Evolutionary conservation across 768 basidiomycete species (phyloP).

Genomic region (Mycena belliarum): DNA sequence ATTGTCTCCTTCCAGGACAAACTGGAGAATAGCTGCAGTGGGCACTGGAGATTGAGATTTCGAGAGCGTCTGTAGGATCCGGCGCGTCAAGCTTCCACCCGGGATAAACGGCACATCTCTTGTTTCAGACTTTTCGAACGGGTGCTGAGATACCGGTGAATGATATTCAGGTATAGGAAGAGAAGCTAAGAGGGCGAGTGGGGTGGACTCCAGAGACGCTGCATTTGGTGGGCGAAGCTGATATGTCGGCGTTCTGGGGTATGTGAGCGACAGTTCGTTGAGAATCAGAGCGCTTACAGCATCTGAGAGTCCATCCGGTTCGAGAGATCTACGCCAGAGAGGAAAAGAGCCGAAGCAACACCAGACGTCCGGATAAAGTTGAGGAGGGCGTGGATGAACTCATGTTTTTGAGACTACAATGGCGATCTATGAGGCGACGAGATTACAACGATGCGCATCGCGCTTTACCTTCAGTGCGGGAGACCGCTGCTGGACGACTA

Average conservation of each 20-base stretch:
- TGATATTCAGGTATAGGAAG: conserved; percentile 58
- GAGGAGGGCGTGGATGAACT: conserved; percentile 59
- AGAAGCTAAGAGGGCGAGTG: conserved; percentile 42
- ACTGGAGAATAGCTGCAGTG: conserved; percentile 64
- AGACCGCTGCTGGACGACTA: conserved; percentile 77
- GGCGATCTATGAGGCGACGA: neutral
- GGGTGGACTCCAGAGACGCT: conserved; percentile 45
- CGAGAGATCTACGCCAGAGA: conserved; percentile 75
- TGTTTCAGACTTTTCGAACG: conserved; percentile 24
- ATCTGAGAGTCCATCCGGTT: conserved; percentile 79
- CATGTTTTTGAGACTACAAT: conserved; percentile 62
- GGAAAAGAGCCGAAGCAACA: conserved; percentile 56
- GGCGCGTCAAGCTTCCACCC: conserved; percentile 71
- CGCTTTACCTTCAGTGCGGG: conserved; percentile 67
- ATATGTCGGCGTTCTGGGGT: conserved; percentile 63
- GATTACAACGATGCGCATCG: conserved; percentile 9
- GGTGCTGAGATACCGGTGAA: conserved; percentile 44
- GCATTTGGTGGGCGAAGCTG: conserved; percentile 48
- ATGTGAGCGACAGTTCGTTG: neutral
- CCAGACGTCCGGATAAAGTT: conserved; percentile 54
- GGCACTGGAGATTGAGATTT: conserved; percentile 47
- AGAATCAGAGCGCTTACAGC: conserved; percentile 46
- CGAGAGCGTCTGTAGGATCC: conserved; percentile 62
- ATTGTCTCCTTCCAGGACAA: conserved; percentile 84
- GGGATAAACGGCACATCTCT: conserved; percentile 70